phyloP scores from a whole-genome alignment of 1,284 basidiomycete genomes.

The Trametes pubescens region DNA sequence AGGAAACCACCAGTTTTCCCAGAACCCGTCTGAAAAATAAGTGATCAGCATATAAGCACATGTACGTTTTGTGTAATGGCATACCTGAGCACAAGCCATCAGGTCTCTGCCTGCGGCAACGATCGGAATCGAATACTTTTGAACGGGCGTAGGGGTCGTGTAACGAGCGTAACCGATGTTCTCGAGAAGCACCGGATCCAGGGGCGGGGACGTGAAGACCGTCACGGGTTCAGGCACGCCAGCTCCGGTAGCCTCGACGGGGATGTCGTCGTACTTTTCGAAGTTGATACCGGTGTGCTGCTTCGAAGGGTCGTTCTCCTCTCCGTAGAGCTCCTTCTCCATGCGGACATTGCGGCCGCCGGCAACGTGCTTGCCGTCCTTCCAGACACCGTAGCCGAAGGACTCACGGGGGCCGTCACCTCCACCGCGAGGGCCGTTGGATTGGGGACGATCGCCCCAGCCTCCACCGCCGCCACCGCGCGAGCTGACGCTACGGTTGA shows the following conservation, averaged over 20 bases:
- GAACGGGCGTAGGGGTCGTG: slow-evolving; percentile 95
- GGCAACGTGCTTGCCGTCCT: slow-evolving; percentile 86
- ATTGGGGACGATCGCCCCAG: slow-evolving; percentile 54
- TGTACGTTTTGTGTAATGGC: slow-evolving; percentile 32
- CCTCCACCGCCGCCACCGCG: slow-evolving; percentile 52
- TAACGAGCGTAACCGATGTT: slow-evolving; percentile 96
- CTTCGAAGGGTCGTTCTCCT: slow-evolving; percentile 82
- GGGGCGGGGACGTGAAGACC: slow-evolving; percentile 88
- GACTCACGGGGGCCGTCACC: slow-evolving; percentile 58
- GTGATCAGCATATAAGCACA: slow-evolving; percentile 28
- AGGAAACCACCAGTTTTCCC: slow-evolving; percentile 99
- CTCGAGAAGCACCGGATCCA: slow-evolving; percentile 94
- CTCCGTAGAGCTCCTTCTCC: slow-evolving; percentile 97
- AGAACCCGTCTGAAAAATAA: slow-evolving; percentile 85
- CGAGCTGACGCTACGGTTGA: slow-evolving; percentile 50
- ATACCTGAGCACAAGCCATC: slow-evolving; percentile 98
- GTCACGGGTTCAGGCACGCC: slow-evolving; percentile 94
- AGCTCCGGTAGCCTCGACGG: slow-evolving; percentile 96
- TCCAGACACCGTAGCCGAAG: slow-evolving; percentile 87
- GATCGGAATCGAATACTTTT: slow-evolving; percentile 99
- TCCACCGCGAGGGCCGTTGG: slow-evolving; percentile 41
- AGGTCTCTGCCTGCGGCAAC: slow-evolving; percentile 92
- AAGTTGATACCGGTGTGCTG: slow-evolving; percentile 99
- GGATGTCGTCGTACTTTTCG: slow-evolving; percentile 99
- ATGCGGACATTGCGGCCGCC: slow-evolving; percentile 86